phyloP scores from a whole-genome alignment of 2,329 filamentous ascomycete species.

The Trichoderma oligosporum region DNA sequence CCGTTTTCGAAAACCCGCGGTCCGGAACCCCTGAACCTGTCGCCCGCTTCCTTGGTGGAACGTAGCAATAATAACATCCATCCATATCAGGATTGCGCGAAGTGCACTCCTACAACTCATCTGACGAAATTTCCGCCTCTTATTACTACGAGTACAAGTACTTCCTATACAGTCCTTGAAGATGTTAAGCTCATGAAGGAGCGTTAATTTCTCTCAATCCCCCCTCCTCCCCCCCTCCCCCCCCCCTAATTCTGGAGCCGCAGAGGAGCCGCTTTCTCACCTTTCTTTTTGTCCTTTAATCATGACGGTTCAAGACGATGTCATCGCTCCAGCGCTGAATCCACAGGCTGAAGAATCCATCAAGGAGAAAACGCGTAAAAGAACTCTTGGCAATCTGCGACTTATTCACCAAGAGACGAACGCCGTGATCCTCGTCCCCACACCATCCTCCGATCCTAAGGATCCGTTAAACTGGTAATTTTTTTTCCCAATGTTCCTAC shows the following conservation, averaged over 20 bases:
- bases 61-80: too few species aligned
- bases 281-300: not conserved
- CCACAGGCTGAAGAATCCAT: constrained; percentile 10
- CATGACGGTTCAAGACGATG: constrained; percentile 8
- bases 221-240: too few species aligned
- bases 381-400: constrained; percentile 41
- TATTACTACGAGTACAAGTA: too few species aligned
- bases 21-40: not conserved
- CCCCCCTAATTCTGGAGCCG: not conserved
- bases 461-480: constrained; percentile 53
- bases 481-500: constrained; percentile 26
- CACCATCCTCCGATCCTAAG: constrained; percentile 48
- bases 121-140: not conserved
- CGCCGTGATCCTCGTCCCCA: constrained; percentile 48
- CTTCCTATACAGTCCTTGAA: not conserved
- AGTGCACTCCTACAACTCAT: not conserved
- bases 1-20: not conserved
- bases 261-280: not conserved
- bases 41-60: not conserved
- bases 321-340: constrained; percentile 15
- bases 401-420: constrained; percentile 42
- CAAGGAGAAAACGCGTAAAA: constrained; percentile 21
- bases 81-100: not conserved
- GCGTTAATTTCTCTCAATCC: not conserved
- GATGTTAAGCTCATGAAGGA: not conserved